A percentile compares a stretch with the other conserved stretches of the same genome.
phyloP scores from a whole-genome alignment of 2,329 filamentous ascomycete genomes.

The Colletotrichum abscissum region DNA sequence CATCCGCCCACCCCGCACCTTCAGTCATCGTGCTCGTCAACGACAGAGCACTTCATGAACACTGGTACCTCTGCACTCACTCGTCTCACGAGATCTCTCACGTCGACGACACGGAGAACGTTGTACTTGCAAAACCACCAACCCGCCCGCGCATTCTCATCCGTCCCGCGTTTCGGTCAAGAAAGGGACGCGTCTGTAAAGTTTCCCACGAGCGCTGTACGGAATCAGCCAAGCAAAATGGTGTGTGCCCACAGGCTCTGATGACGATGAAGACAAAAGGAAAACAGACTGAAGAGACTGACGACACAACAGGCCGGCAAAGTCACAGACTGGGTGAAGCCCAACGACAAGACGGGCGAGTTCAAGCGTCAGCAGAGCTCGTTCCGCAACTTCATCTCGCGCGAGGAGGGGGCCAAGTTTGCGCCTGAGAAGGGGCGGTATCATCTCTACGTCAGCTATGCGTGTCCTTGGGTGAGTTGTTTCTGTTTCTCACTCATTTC shows the following conservation, averaged over 20 bases:
- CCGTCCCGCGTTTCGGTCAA: not conserved
- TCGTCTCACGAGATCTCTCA: constrained; percentile 6
- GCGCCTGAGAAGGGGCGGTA: constrained; percentile 90
- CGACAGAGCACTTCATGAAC: constrained; percentile 1
- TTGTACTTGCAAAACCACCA: not conserved
- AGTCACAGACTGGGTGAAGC: constrained; percentile 88
- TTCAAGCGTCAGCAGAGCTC: constrained; percentile 89
- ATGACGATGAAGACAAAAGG: too few species aligned
- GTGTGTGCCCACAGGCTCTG: not conserved
- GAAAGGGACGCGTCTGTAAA: not conserved
- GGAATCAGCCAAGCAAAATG: constrained; percentile 28
- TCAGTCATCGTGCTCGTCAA: not conserved
- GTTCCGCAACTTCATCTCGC: constrained; percentile 85
- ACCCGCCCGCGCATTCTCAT: not conserved
- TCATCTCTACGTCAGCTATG: constrained; percentile 94
- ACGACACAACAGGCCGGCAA: constrained; percentile 46
- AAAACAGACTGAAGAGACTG: too few species aligned
- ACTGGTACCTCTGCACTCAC: not conserved
- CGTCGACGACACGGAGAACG: not conserved
- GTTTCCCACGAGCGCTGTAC: not conserved
- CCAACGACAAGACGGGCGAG: constrained; percentile 83
- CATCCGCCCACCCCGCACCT: constrained; percentile 1
- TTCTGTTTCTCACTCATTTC: not conserved
- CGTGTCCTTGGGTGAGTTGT: constrained; percentile 81
- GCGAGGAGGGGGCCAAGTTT: constrained; percentile 77